These are phyloP conservation scores for Pseudocercospora pini-densiflorae DNA, from an alignment of 2,329 filamentous ascomycete species.

Conservation along the genomic window DNA sequence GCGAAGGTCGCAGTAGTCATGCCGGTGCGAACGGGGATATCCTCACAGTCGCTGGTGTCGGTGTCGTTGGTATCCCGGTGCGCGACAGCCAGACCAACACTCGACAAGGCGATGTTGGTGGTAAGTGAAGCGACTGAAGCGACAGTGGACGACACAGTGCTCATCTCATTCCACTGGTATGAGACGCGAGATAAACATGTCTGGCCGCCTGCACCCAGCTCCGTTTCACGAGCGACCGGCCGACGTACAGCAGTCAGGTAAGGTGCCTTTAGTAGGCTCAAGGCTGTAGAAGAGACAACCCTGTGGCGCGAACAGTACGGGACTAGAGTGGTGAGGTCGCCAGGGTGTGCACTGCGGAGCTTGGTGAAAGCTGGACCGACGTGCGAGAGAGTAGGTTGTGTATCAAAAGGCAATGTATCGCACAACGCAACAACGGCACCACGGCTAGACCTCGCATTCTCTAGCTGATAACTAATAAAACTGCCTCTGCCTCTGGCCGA, in stretches of 20 bases:
- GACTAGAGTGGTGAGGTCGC: constrained; percentile 4
- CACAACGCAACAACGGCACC: neutral
- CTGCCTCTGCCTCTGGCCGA: neutral
- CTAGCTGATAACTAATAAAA: neutral
- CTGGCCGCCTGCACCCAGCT: constrained; percentile 12
- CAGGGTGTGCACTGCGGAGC: neutral
- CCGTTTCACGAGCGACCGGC: constrained; percentile 16
- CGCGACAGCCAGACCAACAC: constrained; percentile 52
- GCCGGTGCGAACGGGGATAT: constrained; percentile 1
- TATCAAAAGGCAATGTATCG: neutral
- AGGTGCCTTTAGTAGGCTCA: constrained; percentile 3
- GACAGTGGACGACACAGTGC: constrained; percentile 15
- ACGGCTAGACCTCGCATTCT: neutral
- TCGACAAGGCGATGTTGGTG: constrained; percentile 62
- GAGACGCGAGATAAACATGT: constrained; percentile 1
- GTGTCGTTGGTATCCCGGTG: constrained; percentile 21
- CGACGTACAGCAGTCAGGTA: constrained; percentile 3
- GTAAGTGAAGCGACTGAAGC: constrained; percentile 62
- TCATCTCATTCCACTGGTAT: constrained; percentile 21
- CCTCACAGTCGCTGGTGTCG: constrained; percentile 40
- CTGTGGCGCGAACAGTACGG: constrained; percentile 9
- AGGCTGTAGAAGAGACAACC: constrained; percentile 6
- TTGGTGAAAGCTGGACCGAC: constrained; percentile 2
- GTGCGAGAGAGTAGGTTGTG: neutral
- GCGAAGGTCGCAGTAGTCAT: constrained; percentile 6